These are phyloP conservation scores for Patellifolia procumbens DNA, from an alignment of 179 eudicot genomes.

Conservation along the genomic window DNA sequence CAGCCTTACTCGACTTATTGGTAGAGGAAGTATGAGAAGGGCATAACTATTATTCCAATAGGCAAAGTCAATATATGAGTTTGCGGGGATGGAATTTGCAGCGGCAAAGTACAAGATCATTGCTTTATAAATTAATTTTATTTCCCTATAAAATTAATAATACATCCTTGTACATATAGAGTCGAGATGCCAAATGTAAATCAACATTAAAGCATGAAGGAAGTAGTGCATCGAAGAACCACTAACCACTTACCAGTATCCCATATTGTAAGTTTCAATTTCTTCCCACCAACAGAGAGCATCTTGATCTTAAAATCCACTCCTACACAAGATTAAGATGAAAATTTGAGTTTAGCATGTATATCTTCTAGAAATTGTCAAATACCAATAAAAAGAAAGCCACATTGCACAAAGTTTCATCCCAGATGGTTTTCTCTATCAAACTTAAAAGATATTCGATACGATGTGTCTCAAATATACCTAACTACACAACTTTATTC, in stretches of 20 bases:
- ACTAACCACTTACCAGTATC: conserved; percentile 90
- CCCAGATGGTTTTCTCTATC: not conserved
- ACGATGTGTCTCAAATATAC: not conserved
- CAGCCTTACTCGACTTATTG: no score
- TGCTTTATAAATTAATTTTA: no score
- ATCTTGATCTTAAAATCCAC: conserved; percentile 93
- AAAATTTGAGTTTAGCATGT: not conserved
- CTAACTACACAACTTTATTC: not conserved
- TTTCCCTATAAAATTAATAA: no score
- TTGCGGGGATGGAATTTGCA: no score
- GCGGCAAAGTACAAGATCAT: no score
- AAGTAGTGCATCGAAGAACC: conserved; percentile 9
- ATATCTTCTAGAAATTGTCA: not conserved
- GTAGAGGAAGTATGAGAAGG: no score
- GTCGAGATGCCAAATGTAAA: not conserved
- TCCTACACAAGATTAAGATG: conserved; percentile 44
- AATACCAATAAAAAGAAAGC: not conserved
- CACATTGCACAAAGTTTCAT: not conserved
- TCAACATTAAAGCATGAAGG: not conserved
- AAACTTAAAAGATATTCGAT: not conserved
- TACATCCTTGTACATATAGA: not conserved
- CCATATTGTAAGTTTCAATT: conserved; percentile 92
- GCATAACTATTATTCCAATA: no score
- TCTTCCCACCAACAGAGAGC: conserved; percentile 76
- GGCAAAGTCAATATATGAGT: no score